Percentiles rank a stretch among this genome's conserved stretches.
Evolutionary conservation across 1,284 basidiomycete species (phyloP).

Genomic region (Apiotrichum mycotoxinovorans): DNA sequence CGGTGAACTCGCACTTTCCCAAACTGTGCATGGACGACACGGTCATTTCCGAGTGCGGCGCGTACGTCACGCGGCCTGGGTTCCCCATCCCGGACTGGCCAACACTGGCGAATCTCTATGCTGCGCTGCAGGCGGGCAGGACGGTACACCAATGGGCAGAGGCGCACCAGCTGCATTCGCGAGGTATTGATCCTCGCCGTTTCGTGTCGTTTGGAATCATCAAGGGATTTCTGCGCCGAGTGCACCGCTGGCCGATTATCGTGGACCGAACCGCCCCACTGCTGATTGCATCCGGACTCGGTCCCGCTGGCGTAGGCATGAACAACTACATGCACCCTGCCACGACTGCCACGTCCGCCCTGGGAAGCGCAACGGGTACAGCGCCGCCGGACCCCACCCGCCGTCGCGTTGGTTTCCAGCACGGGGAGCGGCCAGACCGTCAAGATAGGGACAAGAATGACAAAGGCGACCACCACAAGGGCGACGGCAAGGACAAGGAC

Average conservation of each 20-base stretch:
- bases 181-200: slow-evolving; percentile 83
- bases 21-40: slow-evolving; percentile 77
- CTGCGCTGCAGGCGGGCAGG: slow-evolving; percentile 75
- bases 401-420: slow-evolving; percentile 11
- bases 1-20: slow-evolving; percentile 74
- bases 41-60: slow-evolving; percentile 80
- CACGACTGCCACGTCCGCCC: neutral
- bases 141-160: slow-evolving; percentile 90
- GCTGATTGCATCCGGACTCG: slow-evolving; percentile 3
- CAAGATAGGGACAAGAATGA: neutral
- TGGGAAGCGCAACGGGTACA: neutral
- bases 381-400: neutral
- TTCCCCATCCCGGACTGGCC: slow-evolving; percentile 68
- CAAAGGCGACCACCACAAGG: neutral
- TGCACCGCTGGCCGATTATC: slow-evolving; percentile 83
- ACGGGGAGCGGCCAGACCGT: neutral
- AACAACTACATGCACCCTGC: neutral
- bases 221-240: slow-evolving; percentile 89
- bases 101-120: slow-evolving; percentile 76
- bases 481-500: neutral
- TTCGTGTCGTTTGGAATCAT: slow-evolving; percentile 99
- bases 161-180: slow-evolving; percentile 62
- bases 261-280: slow-evolving; percentile 26
- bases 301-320: neutral
- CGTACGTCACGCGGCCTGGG: slow-evolving; percentile 70